Evolutionary conservation across 495 filamentous ascomycete species (phyloP), one percentile per base, ranked within the genome.

Genomic region (Aspergillus bertholletiae): DNA sequence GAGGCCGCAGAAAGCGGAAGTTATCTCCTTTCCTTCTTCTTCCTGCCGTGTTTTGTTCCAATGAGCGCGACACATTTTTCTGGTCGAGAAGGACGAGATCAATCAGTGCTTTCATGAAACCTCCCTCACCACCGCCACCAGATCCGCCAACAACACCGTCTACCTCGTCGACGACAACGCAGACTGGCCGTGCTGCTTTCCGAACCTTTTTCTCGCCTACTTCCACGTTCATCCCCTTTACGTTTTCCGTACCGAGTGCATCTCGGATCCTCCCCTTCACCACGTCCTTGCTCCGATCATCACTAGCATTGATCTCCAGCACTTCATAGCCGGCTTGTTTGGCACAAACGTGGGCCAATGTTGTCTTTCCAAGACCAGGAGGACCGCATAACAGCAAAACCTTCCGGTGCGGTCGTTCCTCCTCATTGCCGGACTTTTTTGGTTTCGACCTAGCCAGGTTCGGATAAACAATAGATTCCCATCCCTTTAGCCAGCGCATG

Each of bases 301-400:
- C 94, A 64, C 92, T 96, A 7, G 94, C 94, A 62, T 98, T 98
- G 72, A 85, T 95, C 70, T 98, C 94, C 55, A 96, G 80, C 4
- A 96, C 88, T 61, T 97, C 93, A 64, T 97, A 98, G 17, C 94
- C 94, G 13, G 94, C 93, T 64, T 98, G 94, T 59, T 78, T 84
- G 0, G 94, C 94, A 66, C 94, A 97, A 7, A 98, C 94, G 71
- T 98, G 94, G 2, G 94, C 95, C 27, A 98, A 69, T 0, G 94
- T 98, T 0, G 94, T 98, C 75, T 98, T 98, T 12, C 94, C 94
- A 13, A 98, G 76, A 5, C 94, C 94, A 2, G 94, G 92, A 7
- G 93, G 90, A 0, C 94, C 94, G 34, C 91, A 89, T 2, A 98
- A 74, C 61, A 98, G 77, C 28, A 98, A 74, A 24, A 98, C 89